Base-by-base conservation (phyloP, 75 land plant genomes). In the Pseudotsuga menziesii region DNA sequence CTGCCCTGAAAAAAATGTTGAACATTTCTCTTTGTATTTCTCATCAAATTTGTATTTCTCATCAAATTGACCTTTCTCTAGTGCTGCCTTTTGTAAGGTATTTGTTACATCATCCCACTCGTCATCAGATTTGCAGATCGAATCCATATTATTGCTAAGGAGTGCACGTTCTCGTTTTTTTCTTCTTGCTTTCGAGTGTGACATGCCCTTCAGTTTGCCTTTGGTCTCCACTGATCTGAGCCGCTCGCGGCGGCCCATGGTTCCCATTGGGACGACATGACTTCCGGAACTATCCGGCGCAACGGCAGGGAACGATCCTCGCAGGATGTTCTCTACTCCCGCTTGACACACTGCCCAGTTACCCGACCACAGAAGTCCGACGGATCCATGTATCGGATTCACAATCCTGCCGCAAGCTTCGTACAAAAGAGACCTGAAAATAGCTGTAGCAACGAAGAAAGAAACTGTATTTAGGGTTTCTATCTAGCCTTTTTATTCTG, bases 341-440 rank as follows among this genome's bases (percentile, higher is more conserved):
- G 12, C 78, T 25, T 74, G 78, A 39, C 80, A 79, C 5, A 29
- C 5, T 52, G 44, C 41, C 80, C 80, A 79, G 23, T 75, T 79
- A 35, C 80, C 80, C 17, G 79, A 48, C 9, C 27, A 74, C 2
- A 79, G 61, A 9, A 79, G 78, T 5, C 79, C 79, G 0, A 79
- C 63, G 7, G 80, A 79, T 75, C 80, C 80, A 8, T 27, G 58
- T 16, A 78, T 52, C 0, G 78, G 79, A 48, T 78, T 78, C 25
- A 78, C 14, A 7, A 48, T 76, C 16, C 79, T 78, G 14, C 79
- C 79, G 35, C 79, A 78, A 3, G 79, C 78, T 32, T 78, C 79
- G 56, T 52, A 78, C 12, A 78, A 78, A 39, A 78, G 56, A 25
- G 79, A 78, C 52, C 75, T 77, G 54, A 78, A 78, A 11, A 78